Base-by-base conservation (phyloP, 768 basidiomycete species). In the Infundibulicybe gibba region DNA sequence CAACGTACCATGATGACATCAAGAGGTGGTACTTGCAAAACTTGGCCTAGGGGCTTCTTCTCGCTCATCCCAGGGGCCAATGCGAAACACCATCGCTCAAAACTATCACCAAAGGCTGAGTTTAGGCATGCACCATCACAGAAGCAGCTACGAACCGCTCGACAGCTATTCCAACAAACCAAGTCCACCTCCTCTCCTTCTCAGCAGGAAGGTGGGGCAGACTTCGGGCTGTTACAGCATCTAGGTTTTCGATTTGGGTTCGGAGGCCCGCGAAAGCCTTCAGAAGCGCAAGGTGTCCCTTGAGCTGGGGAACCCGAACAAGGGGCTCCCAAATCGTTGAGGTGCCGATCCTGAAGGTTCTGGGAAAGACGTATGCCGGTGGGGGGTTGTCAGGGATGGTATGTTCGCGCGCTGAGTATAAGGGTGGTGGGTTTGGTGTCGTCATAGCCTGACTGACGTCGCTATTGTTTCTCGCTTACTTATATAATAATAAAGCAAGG, bases 121-220 rank as follows among this genome's bases (percentile, higher is more conserved):
- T 38, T 38, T 38, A 41, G 21, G 17, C 17, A 32, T 8, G 13
- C 20, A 20, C 25, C 35, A 41, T 14, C n/a, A 15, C 19, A 12
- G 34, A 40, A 4, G 4, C 43, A 11, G 41, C 13, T 33, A 47
- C 56, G 14, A 31, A 68, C 67, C 67, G 52, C 49, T 71, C 68
- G 5, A 67, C 69, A n/a, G 68, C 63, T 43, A 67, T 47, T 2
- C 58, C 61, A 2, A 71, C 67, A 50, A 71, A 68, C 64, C 65
- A 67, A 32, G 54, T 52, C 69, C 68, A 69, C 35, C 58, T 54
- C 43, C 50, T 52, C 20, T 66, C 65, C 25, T 49, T 55, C 32
- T 63, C 57, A 2, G 46, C 34, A 0, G 57, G 52, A 32, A 63
- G 44, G 21, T 61, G 14, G 21, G 51, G 39, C 34, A 52, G 44